These are phyloP conservation scores for Paecilomyces niveus DNA, from an alignment of 2,329 filamentous ascomycete species.

Conservation along the genomic window DNA sequence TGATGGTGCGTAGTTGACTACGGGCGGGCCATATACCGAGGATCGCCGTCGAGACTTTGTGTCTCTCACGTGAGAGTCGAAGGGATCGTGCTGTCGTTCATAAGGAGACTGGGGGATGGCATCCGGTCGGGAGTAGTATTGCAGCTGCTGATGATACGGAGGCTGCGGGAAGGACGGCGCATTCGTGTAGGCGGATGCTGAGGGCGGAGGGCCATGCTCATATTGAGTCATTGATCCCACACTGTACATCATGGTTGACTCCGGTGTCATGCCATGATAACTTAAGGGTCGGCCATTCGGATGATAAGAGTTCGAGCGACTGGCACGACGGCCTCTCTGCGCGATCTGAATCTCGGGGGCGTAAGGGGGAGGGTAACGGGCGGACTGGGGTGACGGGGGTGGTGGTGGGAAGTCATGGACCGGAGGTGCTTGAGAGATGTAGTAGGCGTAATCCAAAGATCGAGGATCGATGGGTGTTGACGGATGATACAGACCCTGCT, in stretches of 20 bases:
- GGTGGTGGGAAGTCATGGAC: conserved; percentile 20
- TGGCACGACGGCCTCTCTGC: conserved; percentile 19
- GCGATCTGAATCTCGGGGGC: conserved; percentile 25
- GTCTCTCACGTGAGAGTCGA: conserved; percentile 27
- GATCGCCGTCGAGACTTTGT: conserved; percentile 22
- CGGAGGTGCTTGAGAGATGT: conserved; percentile 15
- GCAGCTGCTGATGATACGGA: conserved; percentile 20
- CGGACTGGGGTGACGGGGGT: conserved; percentile 16
- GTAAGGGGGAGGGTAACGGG: conserved; percentile 20
- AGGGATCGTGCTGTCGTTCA: conserved; percentile 26
- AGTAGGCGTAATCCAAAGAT: conserved; percentile 24
- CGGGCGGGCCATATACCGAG: conserved; percentile 27
- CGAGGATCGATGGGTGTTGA: conserved; percentile 24
- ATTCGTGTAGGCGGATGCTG: conserved; percentile 30
- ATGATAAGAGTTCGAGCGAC: conserved; percentile 31
- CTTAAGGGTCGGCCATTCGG: conserved; percentile 29
- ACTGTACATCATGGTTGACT: conserved; percentile 23
- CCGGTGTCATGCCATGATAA: conserved; percentile 29
- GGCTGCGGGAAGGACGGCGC: conserved; percentile 22
- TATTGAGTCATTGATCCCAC: conserved; percentile 21
- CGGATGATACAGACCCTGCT: conserved; percentile 26
- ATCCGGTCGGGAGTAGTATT: conserved; percentile 22
- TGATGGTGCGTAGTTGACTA: conserved; percentile 24
- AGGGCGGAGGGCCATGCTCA: conserved; percentile 30
- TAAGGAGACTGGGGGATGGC: conserved; percentile 12